A percentile compares a stretch with the other conserved stretches of the same genome.
phyloP scores from a whole-genome alignment of 2,329 filamentous ascomycete species.

The Talaromyces amestolkiae region DNA sequence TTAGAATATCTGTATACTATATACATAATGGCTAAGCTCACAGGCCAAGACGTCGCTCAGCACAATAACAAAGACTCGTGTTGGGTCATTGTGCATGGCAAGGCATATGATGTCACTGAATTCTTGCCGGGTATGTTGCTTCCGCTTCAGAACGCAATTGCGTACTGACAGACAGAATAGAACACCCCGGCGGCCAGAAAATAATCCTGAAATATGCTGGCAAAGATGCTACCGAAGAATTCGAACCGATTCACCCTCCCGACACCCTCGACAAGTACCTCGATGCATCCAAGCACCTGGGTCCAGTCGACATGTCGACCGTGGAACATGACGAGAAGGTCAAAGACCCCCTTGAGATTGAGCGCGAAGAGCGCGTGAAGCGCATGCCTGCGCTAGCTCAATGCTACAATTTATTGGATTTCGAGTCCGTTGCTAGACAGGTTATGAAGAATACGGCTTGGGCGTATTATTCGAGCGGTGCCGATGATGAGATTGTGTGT shows the following conservation, averaged over 20 bases:
- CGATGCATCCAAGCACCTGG: conserved; percentile 79
- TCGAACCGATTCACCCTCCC: conserved; percentile 82
- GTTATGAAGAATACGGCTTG: conserved; percentile 96
- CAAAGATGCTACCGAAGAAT: conserved; percentile 90
- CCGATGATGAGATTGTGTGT: conserved; percentile 77
- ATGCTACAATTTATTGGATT: conserved; percentile 93
- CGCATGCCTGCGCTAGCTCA: conserved; percentile 77
- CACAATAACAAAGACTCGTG: conserved; percentile 81
- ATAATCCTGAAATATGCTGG: conserved; percentile 97
- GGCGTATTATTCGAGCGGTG: conserved; percentile 95
- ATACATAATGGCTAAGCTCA: conserved; percentile 36
- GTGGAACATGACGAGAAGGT: conserved; percentile 66
- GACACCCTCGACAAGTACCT: conserved; percentile 84
- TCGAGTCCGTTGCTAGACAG: conserved; percentile 83
- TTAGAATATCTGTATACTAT: background rate
- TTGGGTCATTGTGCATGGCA: conserved; percentile 87
- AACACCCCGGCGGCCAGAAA: conserved; percentile 84
- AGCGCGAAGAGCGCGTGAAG: conserved; percentile 69
- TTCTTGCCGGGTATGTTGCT: conserved; percentile 67
- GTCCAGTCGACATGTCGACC: conserved; percentile 83
- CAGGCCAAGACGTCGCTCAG: conserved; percentile 61
- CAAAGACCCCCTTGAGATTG: conserved; percentile 68
- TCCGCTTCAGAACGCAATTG: conserved; percentile 46
- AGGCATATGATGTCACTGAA: conserved; percentile 85
- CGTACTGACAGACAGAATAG: conserved; percentile 38